Evolutionary conservation across 2,329 filamentous ascomycete genomes (phyloP).

Genomic region (Epichloe bromicola): DNA sequence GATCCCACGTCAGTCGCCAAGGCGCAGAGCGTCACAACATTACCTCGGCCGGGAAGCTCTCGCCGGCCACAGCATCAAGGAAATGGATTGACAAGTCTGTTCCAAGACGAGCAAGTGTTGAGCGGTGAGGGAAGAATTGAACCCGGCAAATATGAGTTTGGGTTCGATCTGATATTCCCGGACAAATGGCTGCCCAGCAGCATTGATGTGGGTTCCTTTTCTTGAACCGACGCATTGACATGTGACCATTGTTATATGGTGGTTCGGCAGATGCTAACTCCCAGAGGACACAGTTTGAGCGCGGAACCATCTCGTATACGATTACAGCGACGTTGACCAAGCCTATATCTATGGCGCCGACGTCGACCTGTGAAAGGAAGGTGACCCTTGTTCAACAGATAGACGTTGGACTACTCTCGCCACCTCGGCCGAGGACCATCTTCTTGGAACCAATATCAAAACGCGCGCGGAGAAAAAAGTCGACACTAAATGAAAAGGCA

Average conservation of each 20-base stretch:
- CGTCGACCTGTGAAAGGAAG: slow-evolving; percentile 66
- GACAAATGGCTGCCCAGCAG: slow-evolving; percentile 68
- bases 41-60: slow-evolving; percentile 24
- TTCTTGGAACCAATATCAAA: slow-evolving; percentile 84
- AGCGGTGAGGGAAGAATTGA: slow-evolving; percentile 67
- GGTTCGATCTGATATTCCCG: slow-evolving; percentile 61
- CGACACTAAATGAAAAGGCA: slow-evolving; percentile 30
- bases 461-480: slow-evolving; percentile 49
- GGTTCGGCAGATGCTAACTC: neutral
- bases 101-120: slow-evolving; percentile 69
- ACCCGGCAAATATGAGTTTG: slow-evolving; percentile 65
- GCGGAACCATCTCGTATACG: slow-evolving; percentile 84
- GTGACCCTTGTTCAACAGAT: slow-evolving; percentile 70
- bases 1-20: slow-evolving; percentile 45
- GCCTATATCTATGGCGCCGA: slow-evolving; percentile 74
- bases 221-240: neutral
- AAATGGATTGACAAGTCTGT: slow-evolving; percentile 68
- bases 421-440: slow-evolving; percentile 69
- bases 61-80: slow-evolving; percentile 47
- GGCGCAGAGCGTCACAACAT: slow-evolving; percentile 31
- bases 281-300: slow-evolving; percentile 63
- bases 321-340: slow-evolving; percentile 81
- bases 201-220: slow-evolving; percentile 60
- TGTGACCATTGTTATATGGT: neutral
- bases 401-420: slow-evolving; percentile 63